These are phyloP conservation scores for Epichloe aotearoae DNA, from an alignment of 2,329 filamentous ascomycete species.

Conservation along the genomic window DNA sequence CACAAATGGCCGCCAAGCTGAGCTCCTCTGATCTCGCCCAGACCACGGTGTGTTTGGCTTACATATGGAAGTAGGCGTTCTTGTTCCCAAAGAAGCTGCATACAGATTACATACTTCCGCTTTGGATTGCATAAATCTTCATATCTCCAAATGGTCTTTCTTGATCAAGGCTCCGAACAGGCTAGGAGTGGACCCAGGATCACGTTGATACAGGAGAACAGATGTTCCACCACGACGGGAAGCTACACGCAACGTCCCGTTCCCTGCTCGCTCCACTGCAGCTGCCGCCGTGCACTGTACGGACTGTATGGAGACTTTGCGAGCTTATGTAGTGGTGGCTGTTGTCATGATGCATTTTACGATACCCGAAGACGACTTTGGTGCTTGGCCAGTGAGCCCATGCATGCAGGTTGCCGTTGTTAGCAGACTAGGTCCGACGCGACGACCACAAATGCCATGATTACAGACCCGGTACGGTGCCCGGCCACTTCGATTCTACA, in stretches of 20 bases:
- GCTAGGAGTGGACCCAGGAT: neutral
- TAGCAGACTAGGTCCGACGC: neutral
- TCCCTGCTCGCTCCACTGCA: neutral
- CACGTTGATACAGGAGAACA: neutral
- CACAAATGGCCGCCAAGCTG: too few species aligned
- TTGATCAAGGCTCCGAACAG: neutral
- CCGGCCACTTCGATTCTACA: neutral
- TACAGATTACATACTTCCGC: neutral
- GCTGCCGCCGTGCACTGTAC: neutral
- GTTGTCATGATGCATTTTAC: conserved; percentile 1
- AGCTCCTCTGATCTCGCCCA: too few species aligned
- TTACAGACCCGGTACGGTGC: neutral
- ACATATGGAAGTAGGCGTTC: neutral
- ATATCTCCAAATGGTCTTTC: neutral
- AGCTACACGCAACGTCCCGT: conserved; percentile 4
- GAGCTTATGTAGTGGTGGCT: neutral
- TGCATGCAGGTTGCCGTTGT: neutral
- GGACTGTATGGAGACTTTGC: neutral
- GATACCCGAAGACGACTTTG: conserved; percentile 1
- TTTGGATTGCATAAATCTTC: neutral
- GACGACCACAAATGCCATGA: too few species aligned
- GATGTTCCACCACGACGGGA: neutral
- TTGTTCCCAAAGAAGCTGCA: neutral
- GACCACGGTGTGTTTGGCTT: neutral
- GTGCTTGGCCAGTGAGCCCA: neutral